A percentile compares a stretch with the other conserved stretches of the same genome.
These are phyloP conservation scores for Anaeromyces robustus DNA, from an alignment of 192 early-diverging fungal genomes.

Conservation along the genomic window DNA sequence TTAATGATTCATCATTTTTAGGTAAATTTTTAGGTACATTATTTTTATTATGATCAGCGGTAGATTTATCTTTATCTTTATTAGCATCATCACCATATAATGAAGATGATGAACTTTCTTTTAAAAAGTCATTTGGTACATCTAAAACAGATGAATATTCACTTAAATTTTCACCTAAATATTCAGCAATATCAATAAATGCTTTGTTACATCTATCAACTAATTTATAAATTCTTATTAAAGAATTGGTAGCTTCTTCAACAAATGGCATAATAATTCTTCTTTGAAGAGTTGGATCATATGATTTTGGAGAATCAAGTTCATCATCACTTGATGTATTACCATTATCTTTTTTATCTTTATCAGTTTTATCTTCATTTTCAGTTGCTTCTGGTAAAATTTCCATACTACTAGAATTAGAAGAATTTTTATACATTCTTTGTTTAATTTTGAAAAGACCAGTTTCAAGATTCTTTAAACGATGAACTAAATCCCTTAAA, in stretches of 20 bases:
- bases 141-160: not conserved
- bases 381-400: not conserved
- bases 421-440: not conserved
- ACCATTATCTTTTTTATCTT: not conserved
- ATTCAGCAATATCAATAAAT: not conserved
- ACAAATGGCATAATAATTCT: not conserved
- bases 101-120: not conserved
- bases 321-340: not conserved
- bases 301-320: not conserved
- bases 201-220: not conserved
- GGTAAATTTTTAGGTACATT: not conserved
- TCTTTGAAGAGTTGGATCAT: not conserved
- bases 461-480: conserved; percentile 7
- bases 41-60: not conserved
- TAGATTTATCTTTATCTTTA: not conserved
- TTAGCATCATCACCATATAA: not conserved
- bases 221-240: not conserved
- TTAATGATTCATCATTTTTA: not conserved
- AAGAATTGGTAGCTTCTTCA: not conserved
- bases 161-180: not conserved
- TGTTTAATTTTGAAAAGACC: not conserved
- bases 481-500: conserved; percentile 11
- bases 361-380: not conserved
- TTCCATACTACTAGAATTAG: not conserved
- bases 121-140: not conserved